Percentiles rank a stretch among this genome's conserved stretches.
phyloP scores from a whole-genome alignment of 805 yeast species.

The Suhomyces faveliae region DNA sequence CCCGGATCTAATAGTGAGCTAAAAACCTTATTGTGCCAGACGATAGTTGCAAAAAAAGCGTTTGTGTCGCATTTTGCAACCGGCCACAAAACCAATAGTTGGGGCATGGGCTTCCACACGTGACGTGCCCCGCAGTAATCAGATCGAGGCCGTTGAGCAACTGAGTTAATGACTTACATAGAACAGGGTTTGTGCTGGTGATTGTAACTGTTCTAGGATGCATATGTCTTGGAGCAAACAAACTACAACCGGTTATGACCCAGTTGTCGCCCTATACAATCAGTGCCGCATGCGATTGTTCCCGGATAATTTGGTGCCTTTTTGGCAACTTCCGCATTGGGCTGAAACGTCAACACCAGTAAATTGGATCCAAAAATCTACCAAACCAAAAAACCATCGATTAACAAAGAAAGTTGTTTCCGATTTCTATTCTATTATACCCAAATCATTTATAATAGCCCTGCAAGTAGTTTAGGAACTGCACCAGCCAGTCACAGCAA shows the following conservation, averaged over 20 bases:
- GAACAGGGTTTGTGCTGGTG: no score
- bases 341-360: not conserved
- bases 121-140: not conserved
- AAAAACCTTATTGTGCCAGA: no score
- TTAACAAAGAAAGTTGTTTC: not conserved
- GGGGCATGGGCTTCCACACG: not conserved
- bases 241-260: no score
- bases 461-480: conserved; percentile 1
- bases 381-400: not conserved
- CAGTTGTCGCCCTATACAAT: no score
- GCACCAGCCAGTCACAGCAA: not conserved
- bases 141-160: no score
- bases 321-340: not conserved
- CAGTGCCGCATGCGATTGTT: not conserved
- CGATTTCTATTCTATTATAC: not conserved
- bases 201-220: no score
- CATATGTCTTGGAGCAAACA: no score
- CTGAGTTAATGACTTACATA: no score
- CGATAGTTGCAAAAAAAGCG: not conserved
- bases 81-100: not conserved
- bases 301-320: not conserved
- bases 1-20: not conserved
- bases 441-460: not conserved
- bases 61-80: not conserved
- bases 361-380: not conserved